phyloP scores from a whole-genome alignment of 345 rosid species.

The Heritiera littoralis region DNA sequence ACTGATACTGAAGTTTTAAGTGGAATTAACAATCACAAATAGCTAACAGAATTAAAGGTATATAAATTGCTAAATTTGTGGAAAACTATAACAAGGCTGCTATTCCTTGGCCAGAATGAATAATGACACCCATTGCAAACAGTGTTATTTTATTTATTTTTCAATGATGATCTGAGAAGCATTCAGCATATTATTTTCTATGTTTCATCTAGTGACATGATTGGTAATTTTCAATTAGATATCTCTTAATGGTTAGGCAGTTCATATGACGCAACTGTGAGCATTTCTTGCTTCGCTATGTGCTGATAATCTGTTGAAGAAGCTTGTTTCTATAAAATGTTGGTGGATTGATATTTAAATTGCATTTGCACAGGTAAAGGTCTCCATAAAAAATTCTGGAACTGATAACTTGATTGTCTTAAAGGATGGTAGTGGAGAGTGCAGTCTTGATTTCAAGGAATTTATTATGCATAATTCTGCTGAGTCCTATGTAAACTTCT shows the following conservation, averaged over 20 bases:
- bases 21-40: background rate
- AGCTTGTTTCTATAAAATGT: conserved; percentile 4
- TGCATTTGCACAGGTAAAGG: conserved; percentile 57
- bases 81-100: background rate
- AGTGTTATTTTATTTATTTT: background rate
- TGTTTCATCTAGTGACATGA: conserved; percentile 3
- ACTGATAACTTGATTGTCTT: conserved; percentile 43
- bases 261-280: background rate
- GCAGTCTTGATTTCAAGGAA: conserved; percentile 65
- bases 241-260: background rate
- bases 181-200: background rate
- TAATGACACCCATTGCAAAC: background rate
- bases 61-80: background rate
- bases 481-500: conserved; percentile 32
- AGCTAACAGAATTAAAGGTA: background rate
- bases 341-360: conserved; percentile 1
- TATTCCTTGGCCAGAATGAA: background rate
- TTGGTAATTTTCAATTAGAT: background rate
- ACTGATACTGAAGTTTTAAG: background rate
- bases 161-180: no score
- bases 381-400: conserved; percentile 41
- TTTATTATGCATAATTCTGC: conserved; percentile 40
- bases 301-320: background rate
- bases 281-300: background rate
- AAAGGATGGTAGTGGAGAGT: conserved; percentile 46